A percentile compares a stretch with the other conserved stretches of the same genome.
Conservation (phyloP, 345 rosid genomes). For the Conringia planisiliqua region DNA sequence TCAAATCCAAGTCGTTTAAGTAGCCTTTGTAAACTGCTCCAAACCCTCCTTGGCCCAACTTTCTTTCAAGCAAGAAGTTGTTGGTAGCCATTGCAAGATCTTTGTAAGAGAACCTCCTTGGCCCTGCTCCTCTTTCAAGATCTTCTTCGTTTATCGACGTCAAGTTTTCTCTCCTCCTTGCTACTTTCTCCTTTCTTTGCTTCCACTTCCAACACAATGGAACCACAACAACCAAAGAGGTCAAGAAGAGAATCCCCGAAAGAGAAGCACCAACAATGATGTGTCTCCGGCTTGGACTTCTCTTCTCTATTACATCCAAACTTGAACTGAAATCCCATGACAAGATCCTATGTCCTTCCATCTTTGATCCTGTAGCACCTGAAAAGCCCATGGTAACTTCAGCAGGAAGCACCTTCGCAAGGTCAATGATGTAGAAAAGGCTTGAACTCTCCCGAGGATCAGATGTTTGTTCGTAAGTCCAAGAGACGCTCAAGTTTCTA, state of each 20-base stretch:
- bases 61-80: background rate
- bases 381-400: slow-evolving; percentile 10
- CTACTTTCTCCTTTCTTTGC: background rate
- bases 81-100: background rate
- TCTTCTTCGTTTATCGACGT: background rate
- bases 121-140: background rate
- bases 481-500: background rate
- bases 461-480: background rate
- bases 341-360: background rate
- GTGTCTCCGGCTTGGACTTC: background rate
- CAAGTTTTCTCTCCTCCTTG: background rate
- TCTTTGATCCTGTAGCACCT: background rate
- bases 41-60: background rate
- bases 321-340: background rate
- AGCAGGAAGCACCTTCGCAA: background rate
- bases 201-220: background rate
- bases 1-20: background rate
- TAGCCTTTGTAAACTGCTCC: background rate
- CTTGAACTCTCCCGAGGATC: background rate
- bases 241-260: background rate
- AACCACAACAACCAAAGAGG: background rate
- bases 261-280: background rate
- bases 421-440: slow-evolving; percentile 6
- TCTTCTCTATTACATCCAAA: background rate
- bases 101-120: background rate